Evolutionary conservation across 1,284 basidiomycete species (phyloP).

Genomic region (Somion occarium): DNA sequence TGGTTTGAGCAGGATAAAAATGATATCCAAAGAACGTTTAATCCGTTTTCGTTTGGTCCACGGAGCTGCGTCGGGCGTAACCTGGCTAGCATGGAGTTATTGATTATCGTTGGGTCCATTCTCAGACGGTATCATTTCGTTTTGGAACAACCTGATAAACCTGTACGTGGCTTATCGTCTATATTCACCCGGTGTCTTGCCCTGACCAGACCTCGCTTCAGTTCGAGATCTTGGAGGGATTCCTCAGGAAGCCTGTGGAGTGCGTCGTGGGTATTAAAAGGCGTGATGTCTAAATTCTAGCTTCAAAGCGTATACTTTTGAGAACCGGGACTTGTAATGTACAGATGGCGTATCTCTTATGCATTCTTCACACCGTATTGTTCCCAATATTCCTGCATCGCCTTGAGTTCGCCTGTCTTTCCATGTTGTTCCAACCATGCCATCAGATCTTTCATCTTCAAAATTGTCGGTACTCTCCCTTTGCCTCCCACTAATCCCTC

Average conservation of each 20-base stretch:
- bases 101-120: slow-evolving; percentile 71
- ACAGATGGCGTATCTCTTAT: background rate
- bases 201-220: slow-evolving; percentile 28
- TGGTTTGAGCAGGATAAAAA: slow-evolving; percentile 70
- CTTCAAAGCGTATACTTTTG: background rate
- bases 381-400: slow-evolving; percentile 80
- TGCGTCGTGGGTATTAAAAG: slow-evolving; percentile 67
- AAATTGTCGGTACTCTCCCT: slow-evolving; percentile 67
- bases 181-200: background rate
- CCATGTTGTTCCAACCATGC: slow-evolving; percentile 73
- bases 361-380: slow-evolving; percentile 65
- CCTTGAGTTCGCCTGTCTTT: slow-evolving; percentile 59
- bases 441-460: slow-evolving; percentile 87
- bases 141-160: slow-evolving; percentile 49
- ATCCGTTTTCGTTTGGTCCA: slow-evolving; percentile 70
- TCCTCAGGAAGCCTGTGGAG: slow-evolving; percentile 68
- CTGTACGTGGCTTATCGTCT: slow-evolving; percentile 37
- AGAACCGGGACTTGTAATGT: no score
- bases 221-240: slow-evolving; percentile 72
- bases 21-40: slow-evolving; percentile 65
- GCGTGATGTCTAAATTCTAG: slow-evolving; percentile 29
- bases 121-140: slow-evolving; percentile 70
- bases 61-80: slow-evolving; percentile 75
- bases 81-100: slow-evolving; percentile 69
- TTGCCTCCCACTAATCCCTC: slow-evolving; percentile 67